Evolutionary conservation across 2,329 filamentous ascomycete genomes (phyloP), one percentile per base, ranked within the genome.

Genomic region (Hypoxylon sp.): DNA sequence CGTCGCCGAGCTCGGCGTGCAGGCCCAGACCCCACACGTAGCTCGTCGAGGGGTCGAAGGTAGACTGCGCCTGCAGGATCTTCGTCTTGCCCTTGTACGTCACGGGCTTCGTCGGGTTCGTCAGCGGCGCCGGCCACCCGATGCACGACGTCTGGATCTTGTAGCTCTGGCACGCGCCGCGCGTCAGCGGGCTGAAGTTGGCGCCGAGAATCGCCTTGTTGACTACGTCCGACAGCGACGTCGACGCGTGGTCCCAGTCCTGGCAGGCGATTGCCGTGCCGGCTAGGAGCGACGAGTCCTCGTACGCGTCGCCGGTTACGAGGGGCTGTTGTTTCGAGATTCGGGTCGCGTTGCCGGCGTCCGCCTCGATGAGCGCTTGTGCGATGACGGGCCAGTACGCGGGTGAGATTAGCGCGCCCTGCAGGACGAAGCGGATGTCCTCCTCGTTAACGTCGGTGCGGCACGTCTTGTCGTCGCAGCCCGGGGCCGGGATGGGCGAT

Each of bases 21-120:
- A 82, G 69, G 0, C 78, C 76, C 17, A 76, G 68, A 48, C 79
- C 81, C 78, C 80, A 83, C 17, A 74, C 72, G 56, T 80, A 79
- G 24, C 77, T 77, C 1, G 81, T 83, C 35, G 75, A 78, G 1
- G 82, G 81, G 71, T 85, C 82, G 62, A 76, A 76, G 1, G 78
- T 74, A 10, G 80, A 75, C 62, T 81, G 82, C 4, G 81, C 78
- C 65, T 81, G 68, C 54, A 84, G 69, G 33, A 84, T 77, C 14
- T 76, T 74, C 4, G 76, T 66, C 6, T 75, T 50, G 54, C 76
- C 74, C 4, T 71, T 70, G 44, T 77, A 73, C 19, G 31, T 10
- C 3, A 75, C 48, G 17, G 72, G 73, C 59, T 70, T 72, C 2
- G 77, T 79, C 9, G 78, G 79, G 69, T 83, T 83, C 5, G 71